Evolutionary conservation across 371 early-diverging fungal species (phyloP).

Genomic region (Enterocytospora artemiae): DNA sequence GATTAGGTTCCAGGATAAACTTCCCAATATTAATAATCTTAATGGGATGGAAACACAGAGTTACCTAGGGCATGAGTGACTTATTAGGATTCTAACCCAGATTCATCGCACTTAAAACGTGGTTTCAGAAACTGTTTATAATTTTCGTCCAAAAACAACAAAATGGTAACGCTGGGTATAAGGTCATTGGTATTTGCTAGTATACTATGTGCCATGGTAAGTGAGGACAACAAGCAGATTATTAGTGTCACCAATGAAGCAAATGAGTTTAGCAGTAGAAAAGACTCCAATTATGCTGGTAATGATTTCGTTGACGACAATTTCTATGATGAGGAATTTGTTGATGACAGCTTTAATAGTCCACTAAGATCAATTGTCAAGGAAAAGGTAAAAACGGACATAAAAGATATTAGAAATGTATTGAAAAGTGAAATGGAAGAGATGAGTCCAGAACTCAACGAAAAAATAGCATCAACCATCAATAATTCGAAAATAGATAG

Average conservation of each 20-base stretch:
- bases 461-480: slow-evolving; percentile 30
- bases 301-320: background rate
- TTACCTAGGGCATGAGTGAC: no score
- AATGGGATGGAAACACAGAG: no score
- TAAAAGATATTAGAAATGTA: slow-evolving; percentile 18
- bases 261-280: background rate
- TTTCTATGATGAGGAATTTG: background rate
- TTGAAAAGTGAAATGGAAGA: slow-evolving; percentile 45
- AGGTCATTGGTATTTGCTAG: background rate
- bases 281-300: background rate
- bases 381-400: slow-evolving; percentile 33
- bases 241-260: background rate
- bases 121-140: no score
- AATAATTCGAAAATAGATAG: slow-evolving; percentile 28
- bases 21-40: no score
- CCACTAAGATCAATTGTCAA: slow-evolving; percentile 13
- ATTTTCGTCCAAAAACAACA: no score
- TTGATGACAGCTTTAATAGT: slow-evolving; percentile 9
- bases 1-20: no score
- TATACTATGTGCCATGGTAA: background rate
- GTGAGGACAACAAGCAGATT: background rate
- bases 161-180: no score
- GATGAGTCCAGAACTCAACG: slow-evolving; percentile 44
- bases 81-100: no score
- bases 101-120: no score